Base-by-base conservation (phyloP, 805 yeast species). In the Cyberlindnera mrakii region DNA sequence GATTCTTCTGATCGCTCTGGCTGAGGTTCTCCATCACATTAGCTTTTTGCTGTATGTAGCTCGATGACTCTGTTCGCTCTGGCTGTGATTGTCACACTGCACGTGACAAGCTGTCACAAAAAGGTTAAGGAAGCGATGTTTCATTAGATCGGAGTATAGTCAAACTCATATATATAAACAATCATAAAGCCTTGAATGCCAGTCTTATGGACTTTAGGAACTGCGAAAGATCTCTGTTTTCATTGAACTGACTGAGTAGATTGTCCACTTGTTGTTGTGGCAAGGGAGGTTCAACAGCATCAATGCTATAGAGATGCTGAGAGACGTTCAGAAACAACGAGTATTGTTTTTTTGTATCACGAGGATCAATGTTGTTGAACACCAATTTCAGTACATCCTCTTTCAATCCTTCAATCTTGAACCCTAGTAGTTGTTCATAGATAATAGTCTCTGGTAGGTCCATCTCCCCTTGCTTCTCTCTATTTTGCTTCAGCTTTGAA, bases 391-490 rank as follows among this genome's bases (percentile, higher is more conserved):
- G 55, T 30, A 69, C 50, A 41, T 73, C 77, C 7, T 68, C 71
- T 16, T 63, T 59, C 2, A 75, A 58, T 4, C 78, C 79, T 42
- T 74, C 77, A 16, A 82, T 70, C 30, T 64, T 63, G 43, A 82
- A 55, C 1, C 88, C 87, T 35, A 80, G 61, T 39, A 77, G 62
- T 32, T 65, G 58, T 47, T 81, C 85, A 59, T 72, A 77, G 33
- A 71, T 65, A 15, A 62, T 43, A 33, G 77, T 63, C 53, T 81
- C 86, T 0, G 78, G 78, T 14, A 64, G 62, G 45, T 79, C 78
- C 33, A 63, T 64, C 25, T 63, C 64, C 7, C 70, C 62, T 52
- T 81, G 85, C 9, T 54, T 47, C 16, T 59, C 58, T 30, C 77
- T 54, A 31, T 63, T 58, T 39, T 62, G 60, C 33, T 62, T 65